Evolutionary conservation across 495 filamentous ascomycete genomes (phyloP).

Genomic region (Penicillium parvum): DNA sequence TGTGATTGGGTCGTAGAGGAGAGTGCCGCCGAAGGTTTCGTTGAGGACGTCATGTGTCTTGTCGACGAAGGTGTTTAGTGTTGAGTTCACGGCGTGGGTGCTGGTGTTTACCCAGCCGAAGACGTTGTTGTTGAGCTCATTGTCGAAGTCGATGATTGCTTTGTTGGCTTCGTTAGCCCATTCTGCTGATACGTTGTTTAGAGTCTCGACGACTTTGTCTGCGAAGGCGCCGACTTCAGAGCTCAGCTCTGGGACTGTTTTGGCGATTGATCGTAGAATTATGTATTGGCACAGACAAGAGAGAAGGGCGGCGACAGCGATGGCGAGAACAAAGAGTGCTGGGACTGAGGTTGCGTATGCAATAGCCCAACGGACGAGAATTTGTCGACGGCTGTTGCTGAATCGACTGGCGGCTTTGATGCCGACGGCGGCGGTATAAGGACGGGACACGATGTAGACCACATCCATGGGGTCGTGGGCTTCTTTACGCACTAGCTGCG

Average conservation of each 20-base stretch:
- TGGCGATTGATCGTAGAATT: conserved; percentile 66
- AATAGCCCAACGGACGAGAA: conserved; percentile 75
- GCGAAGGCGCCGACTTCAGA: conserved; percentile 77
- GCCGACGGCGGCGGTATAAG: conserved; percentile 65
- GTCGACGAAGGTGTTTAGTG: conserved; percentile 75
- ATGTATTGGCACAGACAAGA: conserved; percentile 82
- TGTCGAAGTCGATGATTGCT: conserved; percentile 62
- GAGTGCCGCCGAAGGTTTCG: conserved; percentile 71
- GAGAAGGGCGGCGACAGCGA: conserved; percentile 81
- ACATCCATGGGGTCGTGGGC: conserved; percentile 80
- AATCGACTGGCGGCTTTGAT: conserved; percentile 69
- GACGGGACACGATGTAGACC: conserved; percentile 79
- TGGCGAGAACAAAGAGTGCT: conserved; percentile 80
- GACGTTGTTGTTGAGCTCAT: conserved; percentile 74
- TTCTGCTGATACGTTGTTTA: conserved; percentile 66
- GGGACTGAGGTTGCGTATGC: conserved; percentile 82
- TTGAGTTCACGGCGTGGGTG: conserved; percentile 76
- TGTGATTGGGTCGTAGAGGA: conserved; percentile 66
- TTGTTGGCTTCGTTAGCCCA: conserved; percentile 78
- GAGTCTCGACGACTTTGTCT: conserved; percentile 64
- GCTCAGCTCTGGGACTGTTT: conserved; percentile 70
- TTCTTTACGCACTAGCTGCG: conserved; percentile 59
- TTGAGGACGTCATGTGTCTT: conserved; percentile 68
- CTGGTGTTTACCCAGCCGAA: conserved; percentile 85
- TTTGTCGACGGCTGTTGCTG: conserved; percentile 60